Evolutionary conservation across 805 yeast species (phyloP), one percentile per base, ranked within the genome.

Genomic region (Cyberlindnera meyerae): DNA sequence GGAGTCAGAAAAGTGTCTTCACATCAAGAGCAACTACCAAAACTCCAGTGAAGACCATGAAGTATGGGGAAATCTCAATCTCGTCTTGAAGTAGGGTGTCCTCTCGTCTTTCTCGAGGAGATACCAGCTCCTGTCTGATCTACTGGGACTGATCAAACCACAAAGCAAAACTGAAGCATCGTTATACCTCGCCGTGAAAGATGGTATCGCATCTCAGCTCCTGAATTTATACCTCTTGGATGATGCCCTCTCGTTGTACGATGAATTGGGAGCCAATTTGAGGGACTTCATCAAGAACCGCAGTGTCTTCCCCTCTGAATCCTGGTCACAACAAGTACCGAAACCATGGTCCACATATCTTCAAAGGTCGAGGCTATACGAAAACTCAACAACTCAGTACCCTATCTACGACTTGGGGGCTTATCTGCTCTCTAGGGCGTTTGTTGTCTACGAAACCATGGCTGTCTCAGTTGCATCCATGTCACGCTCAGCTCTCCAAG

Each of bases 171-270:
- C 33, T 5, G 27, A 34, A 13, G 36, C 38, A 14, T 12, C 18
- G 5, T 17, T 29, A 3, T 32, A 30, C 15, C 16, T 45, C 2
- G 31, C 36, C 4, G 57, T 65, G 43, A 69, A 70, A 41, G 75
- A 77, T 36, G 68, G 70, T 6, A 54, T 78, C 29, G 81, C 80
- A 0, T 57, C 68, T 22, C 63, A 75, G 4, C 68, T 75, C 38
- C 72, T 71, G 37, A 71, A 71, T 31, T 65, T 85, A 61, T 68
- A 70, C 18, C 67, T 82, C 17, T 57, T 65, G 18, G 82, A 79
- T 18, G 89, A 83, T 35, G 70, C 90, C 0, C 52, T 80, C 24
- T 58, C 54, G 4, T 67, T 71, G 16, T 80, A 76, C 44, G 70
- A 72, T 22, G 63, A 62, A 20, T 48, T 83, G 6, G 64, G 66